Evolutionary conservation across 352 stramenopile genomes (phyloP), one percentile per base, ranked within the genome.

Genomic region (Pythium utonaiense): DNA sequence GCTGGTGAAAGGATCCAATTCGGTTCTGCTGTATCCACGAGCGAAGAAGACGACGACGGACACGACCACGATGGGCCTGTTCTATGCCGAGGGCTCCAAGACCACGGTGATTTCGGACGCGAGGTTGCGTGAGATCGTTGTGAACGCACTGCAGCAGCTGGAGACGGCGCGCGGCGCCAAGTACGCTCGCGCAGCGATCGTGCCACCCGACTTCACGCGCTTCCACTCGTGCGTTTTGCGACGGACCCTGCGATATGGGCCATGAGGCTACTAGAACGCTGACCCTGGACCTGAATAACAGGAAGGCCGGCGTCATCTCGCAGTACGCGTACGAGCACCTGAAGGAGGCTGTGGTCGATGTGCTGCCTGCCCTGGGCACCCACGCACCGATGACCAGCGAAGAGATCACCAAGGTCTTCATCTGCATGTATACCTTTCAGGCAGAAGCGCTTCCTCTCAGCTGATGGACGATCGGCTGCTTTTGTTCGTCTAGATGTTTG

Each of bases 401-500:
- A 21, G 91, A 99, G 72, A 96, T 98, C 66, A 67, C 63, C 57
- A 92, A 86, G 69, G 83, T 88, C 16, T 17, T 9, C 12, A 16
- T n/a, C n/a, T n/a, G n/a, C n/a, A n/a, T n/a, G n/a, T n/a, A n/a
- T n/a, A n/a, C n/a, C n/a, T n/a, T n/a, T n/a, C n/a, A n/a, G n/a
- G n/a, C n/a, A n/a, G n/a, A n/a, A n/a, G n/a, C n/a, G n/a, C n/a
- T n/a, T n/a, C n/a, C n/a, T n/a, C n/a, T n/a, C n/a, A n/a, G n/a
- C n/a, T n/a, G n/a, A n/a, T n/a, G n/a, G n/a, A n/a, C n/a, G n/a
- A n/a, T n/a, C n/a, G n/a, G n/a, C n/a, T n/a, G n/a, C n/a, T n/a
- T n/a, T n/a, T n/a, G n/a, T n/a, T n/a, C n/a, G n/a, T n/a, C n/a
- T 42, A 86, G 67, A 99, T 99, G 96, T 99, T 97, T 78, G 96